Base-by-base conservation (phyloP, 1,284 basidiomycete genomes). In the Sparassis latifolia region DNA sequence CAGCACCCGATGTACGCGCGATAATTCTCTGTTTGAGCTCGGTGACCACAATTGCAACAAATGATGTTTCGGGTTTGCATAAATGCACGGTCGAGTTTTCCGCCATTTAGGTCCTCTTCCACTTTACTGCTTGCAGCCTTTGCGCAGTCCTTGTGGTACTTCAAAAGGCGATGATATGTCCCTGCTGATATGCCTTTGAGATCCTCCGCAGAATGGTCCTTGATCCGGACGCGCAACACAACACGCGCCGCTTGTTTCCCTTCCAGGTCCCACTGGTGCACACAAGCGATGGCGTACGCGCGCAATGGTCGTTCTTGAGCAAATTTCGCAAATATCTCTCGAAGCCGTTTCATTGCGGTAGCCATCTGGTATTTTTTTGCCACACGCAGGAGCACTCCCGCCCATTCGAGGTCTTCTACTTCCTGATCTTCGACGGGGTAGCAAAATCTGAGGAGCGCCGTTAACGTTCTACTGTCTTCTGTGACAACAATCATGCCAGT, bases 381-480 rank as follows among this genome's bases (percentile, higher is more conserved):
- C 2, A 59, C 59, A 29, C 48, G 45, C n/a, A 61, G 41, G 1
- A 61, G 42, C 2, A 50, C 42, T 29, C 51, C 52, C 20, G 55
- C 43, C 3, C 50, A 10, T 2, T 29, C 10, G 2, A 54, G 43
- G 32, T 51, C 44, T 10, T 49, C 37, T 6, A 53, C 43, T 9
- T 44, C 31, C 5, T 52, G 50, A 12, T 52, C 43, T 2, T 38
- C 43, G 3, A 55, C 52, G 4, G 60, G 56, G 40, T 58, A 61
- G 44, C 52, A 53, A 29, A 81, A 77, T 48, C 74, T 73, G 3
- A 84, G 68, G 10, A 84, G 45, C 28, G 12, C 10, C 35, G 10
- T 32, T 29, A 53, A 27, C 3, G 49, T 20, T 6, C 7, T 4
- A 27, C 45, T n/a, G 28, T 53, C 46, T 41, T 53, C 52, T 12